A percentile compares a stretch with the other conserved stretches of the same genome.
Evolutionary conservation across 73 alveolate species (phyloP).

Genomic region (Paramecium sonneborni): DNA sequence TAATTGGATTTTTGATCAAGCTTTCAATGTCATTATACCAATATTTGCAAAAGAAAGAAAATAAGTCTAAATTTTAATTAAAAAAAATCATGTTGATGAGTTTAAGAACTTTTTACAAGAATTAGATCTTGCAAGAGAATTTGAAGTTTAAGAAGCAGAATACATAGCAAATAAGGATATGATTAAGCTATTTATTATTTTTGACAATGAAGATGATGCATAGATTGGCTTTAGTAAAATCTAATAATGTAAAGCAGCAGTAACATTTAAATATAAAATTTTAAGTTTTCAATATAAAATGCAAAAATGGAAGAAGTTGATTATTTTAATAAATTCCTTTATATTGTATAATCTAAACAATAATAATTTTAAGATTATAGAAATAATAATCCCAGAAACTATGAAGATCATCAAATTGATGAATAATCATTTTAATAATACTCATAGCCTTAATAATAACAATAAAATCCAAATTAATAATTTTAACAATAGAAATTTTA

Average conservation of each 20-base stretch:
- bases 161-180: background rate
- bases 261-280: background rate
- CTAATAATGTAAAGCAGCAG: background rate
- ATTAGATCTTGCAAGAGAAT: background rate
- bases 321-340: background rate
- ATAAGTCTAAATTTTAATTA: slow-evolving; percentile 14
- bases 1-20: background rate
- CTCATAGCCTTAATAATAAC: background rate
- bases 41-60: background rate
- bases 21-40: background rate
- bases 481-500: background rate
- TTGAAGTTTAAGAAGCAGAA: background rate
- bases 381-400: background rate
- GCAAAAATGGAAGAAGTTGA: background rate
- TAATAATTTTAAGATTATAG: background rate
- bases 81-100: background rate
- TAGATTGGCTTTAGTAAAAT: background rate
- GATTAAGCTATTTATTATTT: background rate
- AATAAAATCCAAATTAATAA: too few relatives aligned
- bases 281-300: background rate
- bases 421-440: background rate
- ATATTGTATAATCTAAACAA: background rate
- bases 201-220: slow-evolving; percentile 23
- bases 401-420: background rate
- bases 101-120: slow-evolving; percentile 19